Conservation (phyloP, 192 early-diverging fungal genomes). For the Coemansia sp. region DNA sequence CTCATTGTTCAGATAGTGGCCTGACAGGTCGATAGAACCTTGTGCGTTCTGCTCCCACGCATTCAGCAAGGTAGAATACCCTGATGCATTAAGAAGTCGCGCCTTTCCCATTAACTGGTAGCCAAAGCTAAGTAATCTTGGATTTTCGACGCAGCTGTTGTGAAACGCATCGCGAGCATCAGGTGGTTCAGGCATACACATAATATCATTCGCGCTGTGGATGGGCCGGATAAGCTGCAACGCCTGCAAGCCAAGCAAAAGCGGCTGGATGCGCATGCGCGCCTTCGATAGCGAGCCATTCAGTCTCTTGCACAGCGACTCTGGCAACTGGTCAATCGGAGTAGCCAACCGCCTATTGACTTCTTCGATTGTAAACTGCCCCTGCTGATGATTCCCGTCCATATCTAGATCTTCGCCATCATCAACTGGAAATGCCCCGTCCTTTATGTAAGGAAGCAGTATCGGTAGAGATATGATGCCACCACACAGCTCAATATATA, state of each 20-base stretch:
- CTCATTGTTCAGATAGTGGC: slow-evolving; percentile 14
- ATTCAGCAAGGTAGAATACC: slow-evolving; percentile 9
- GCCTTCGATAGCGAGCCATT: neutral
- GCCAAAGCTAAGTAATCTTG: slow-evolving; percentile 9
- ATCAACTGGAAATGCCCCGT: slow-evolving; percentile 10
- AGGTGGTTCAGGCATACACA: slow-evolving; percentile 14
- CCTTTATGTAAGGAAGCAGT: slow-evolving; percentile 23
- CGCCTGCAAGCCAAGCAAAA: slow-evolving; percentile 16
- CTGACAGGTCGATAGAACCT: slow-evolving; percentile 4
- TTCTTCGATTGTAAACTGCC: slow-evolving; percentile 13
- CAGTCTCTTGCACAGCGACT: neutral
- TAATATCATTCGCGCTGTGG: slow-evolving; percentile 11
- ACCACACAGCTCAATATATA: slow-evolving; percentile 21
- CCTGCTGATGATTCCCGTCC: neutral
- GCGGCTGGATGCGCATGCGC: slow-evolving; percentile 16
- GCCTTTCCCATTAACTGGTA: slow-evolving; percentile 39
- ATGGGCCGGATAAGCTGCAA: slow-evolving; percentile 41
- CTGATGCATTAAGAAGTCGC: slow-evolving; percentile 23
- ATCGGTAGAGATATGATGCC: slow-evolving; percentile 12
- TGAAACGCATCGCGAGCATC: slow-evolving; percentile 24
- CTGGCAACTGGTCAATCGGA: slow-evolving; percentile 27
- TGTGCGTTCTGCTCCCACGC: neutral
- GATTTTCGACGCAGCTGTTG: neutral
- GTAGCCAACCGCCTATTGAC: slow-evolving; percentile 26
- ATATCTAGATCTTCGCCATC: neutral